These are phyloP conservation scores for Volvox africanus DNA, from an alignment of 139 green algal species.

Conservation along the genomic window DNA sequence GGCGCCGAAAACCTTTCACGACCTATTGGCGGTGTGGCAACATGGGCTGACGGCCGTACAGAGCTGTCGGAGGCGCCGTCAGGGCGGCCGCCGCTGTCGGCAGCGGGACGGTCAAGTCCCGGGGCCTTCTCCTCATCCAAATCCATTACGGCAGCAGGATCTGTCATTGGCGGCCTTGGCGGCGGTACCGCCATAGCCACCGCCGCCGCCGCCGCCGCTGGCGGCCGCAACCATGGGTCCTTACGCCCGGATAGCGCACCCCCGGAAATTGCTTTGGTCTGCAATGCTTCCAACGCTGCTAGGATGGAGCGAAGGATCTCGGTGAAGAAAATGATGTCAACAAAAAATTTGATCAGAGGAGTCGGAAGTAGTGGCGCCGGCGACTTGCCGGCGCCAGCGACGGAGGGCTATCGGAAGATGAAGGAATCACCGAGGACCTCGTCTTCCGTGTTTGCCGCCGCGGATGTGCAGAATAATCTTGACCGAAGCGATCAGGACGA, in stretches of 20 bases:
- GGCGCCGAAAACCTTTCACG: too few relatives aligned
- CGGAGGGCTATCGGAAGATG: not conserved
- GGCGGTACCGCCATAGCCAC: not conserved
- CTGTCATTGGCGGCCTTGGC: not conserved
- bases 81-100: not conserved
- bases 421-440: not conserved
- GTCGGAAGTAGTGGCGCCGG: too few relatives aligned
- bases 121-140: not conserved
- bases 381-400: not conserved
- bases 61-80: too few relatives aligned
- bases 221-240: not conserved
- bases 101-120: not conserved
- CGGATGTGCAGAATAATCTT: not conserved
- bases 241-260: conserved; percentile 23
- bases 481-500: not conserved
- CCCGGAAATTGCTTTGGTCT: conserved; percentile 34
- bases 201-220: not conserved
- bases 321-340: not conserved
- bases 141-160: not conserved
- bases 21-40: too few relatives aligned
- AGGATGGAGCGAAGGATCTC: not conserved
- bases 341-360: not conserved
- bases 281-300: not conserved
- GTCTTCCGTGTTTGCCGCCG: not conserved
- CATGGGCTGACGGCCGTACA: too few relatives aligned